phyloP scores from a whole-genome alignment of 2,329 filamentous ascomycete species.

The Thermoascus crustaceus region DNA sequence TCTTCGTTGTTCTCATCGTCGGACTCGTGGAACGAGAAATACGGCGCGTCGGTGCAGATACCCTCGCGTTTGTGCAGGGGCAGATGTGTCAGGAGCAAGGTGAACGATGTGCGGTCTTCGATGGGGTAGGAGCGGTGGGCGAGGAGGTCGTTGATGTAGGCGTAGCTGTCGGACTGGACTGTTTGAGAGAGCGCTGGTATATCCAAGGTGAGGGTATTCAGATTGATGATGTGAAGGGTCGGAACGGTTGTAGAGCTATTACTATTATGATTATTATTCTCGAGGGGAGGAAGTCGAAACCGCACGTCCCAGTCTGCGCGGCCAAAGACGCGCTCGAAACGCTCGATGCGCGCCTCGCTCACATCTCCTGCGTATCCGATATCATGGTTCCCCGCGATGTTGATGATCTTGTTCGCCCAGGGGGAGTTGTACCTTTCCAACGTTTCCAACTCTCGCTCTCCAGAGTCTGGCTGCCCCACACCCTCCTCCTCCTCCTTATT shows the following conservation, averaged over 20 bases:
- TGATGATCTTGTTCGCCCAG: conserved; percentile 76
- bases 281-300: conserved; percentile 51
- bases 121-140: conserved; percentile 51
- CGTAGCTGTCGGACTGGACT: conserved; percentile 69
- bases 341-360: conserved; percentile 60
- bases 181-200: conserved; percentile 60
- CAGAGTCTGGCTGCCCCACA: conserved; percentile 17
- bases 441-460: conserved; percentile 27
- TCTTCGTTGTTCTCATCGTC: conserved; percentile 53
- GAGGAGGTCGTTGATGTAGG: conserved; percentile 56
- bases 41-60: conserved; percentile 74
- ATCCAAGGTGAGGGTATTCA: conserved; percentile 94
- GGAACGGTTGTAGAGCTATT: conserved; percentile 27
- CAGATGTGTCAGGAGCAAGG: conserved; percentile 83
- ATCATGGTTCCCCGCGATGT: conserved; percentile 91
- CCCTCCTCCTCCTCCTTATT: conserved; percentile 23
- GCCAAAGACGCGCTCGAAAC: conserved; percentile 81
- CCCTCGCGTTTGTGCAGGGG: conserved; percentile 78
- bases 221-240: conserved; percentile 70
- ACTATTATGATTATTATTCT: conserved; percentile 1
- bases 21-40: conserved; percentile 69
- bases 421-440: conserved; percentile 39
- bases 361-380: conserved; percentile 93
- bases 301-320: conserved; percentile 83
- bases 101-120: conserved; percentile 59